A percentile compares a stretch with the other conserved stretches of the same genome.
These are phyloP conservation scores for Tuber aestivum DNA, from an alignment of 495 filamentous ascomycete genomes.

Conservation along the genomic window DNA sequence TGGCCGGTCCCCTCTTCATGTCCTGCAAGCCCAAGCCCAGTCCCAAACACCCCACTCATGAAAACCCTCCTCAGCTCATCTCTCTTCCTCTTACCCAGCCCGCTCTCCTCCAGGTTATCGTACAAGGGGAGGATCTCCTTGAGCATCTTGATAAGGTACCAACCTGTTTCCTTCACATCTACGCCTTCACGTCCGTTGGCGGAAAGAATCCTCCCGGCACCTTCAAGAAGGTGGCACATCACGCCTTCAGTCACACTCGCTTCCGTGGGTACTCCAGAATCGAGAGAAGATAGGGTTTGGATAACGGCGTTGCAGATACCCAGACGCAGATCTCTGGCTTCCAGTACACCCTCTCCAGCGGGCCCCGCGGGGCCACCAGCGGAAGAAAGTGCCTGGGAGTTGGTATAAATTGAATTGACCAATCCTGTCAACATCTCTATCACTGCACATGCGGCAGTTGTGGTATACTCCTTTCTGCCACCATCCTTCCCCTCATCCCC, in stretches of 20 bases:
- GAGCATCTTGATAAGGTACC: conserved; percentile 35
- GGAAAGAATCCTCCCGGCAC: conserved; percentile 12
- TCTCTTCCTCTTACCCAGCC: conserved; percentile 14
- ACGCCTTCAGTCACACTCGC: conserved; percentile 27
- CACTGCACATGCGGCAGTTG: conserved; percentile 16
- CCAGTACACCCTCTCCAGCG: neutral
- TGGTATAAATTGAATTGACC: conserved; percentile 19
- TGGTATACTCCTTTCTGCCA: conserved; percentile 11
- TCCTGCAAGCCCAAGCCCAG: neutral
- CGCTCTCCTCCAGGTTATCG: neutral
- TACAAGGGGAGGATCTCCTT: conserved; percentile 14
- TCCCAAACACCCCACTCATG: conserved; percentile 16
- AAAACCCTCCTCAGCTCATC: conserved; percentile 18
- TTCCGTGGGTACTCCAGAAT: conserved; percentile 12
- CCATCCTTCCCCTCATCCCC: neutral
- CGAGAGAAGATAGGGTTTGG: conserved; percentile 12
- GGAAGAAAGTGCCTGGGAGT: conserved; percentile 16
- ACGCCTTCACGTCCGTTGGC: neutral
- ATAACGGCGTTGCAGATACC: conserved; percentile 25
- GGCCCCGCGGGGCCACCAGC: neutral
- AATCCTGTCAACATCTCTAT: conserved; percentile 14
- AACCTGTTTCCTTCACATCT: conserved; percentile 25
- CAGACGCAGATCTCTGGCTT: conserved; percentile 21
- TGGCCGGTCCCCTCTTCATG: neutral
- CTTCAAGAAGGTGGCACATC: conserved; percentile 18